Evolutionary conservation across 768 basidiomycete genomes (phyloP), one percentile per base, ranked within the genome.

Genomic region (Phlebiopsis gigantea): DNA sequence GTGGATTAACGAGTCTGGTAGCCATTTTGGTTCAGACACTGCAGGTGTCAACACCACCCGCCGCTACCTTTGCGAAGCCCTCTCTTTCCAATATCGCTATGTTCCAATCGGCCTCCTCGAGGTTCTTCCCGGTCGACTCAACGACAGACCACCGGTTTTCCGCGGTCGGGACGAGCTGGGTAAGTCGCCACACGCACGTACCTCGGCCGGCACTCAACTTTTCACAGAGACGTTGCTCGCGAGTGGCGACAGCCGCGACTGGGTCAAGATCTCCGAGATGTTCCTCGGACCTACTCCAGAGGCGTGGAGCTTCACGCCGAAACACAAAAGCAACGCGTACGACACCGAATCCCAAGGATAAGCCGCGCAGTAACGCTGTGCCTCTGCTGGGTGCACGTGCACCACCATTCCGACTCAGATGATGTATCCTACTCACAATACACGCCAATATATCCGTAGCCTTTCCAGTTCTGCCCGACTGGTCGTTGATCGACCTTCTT

Each of bases 71-170:
- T 95, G 92, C 68, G 97, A 98, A 73, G 87, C 93, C 0, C 77
- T 99, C 1, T 96, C 93, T 0, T 99, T 98, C 79, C 92, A 94
- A 65, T 88, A 96, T 69, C 91, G 97, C 45, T 99, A 99, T 67
- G 75, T 98, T 46, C 97, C 97, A 6, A 87, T 98, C 46, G 97
- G 97, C 0, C 74, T 99, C 6, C 80, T 98, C 19, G 95, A 99
- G 68, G 73, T 67, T 0, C 73, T 94, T 24, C 94, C 96, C 0
- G 81, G 78, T 2, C 78, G 79, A 57, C 84, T 99, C 62, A 98
- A 98, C 67, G 95, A 98, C 56, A 83, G 97, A 10, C 84, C 95
- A 0, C 92, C 93, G 0, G 82, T 89, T 0, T 98, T 90, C 74
- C 77, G 79, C 12, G 96, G 96, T 1, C 81, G 97, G 21, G 83